Evolutionary conservation across 169 alveolate genomes (phyloP).

Genomic region (Cryptosporidium bovis): DNA sequence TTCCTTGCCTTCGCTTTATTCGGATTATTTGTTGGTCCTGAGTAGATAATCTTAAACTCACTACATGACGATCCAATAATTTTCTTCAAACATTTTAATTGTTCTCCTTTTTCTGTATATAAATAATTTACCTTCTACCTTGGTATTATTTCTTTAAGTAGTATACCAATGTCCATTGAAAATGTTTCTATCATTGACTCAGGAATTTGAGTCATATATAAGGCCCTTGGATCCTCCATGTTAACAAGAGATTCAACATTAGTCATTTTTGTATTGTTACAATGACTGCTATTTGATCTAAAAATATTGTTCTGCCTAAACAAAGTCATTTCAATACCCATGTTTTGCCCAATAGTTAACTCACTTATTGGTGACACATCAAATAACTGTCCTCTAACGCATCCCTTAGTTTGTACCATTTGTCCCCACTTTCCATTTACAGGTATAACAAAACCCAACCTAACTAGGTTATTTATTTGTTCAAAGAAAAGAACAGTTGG

Average conservation of each 20-base stretch:
- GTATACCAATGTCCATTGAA: conserved; percentile 40
- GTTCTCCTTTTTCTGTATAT: neutral
- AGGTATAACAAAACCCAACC: conserved; percentile 49
- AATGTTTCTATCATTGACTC: conserved; percentile 45
- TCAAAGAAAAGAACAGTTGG: conserved; percentile 42
- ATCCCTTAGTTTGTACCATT: conserved; percentile 1
- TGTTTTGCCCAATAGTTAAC: conserved; percentile 30
- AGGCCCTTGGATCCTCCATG: conserved; percentile 55
- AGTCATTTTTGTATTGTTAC: conserved; percentile 18
- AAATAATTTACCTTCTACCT: neutral
- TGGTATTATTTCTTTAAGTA: conserved; percentile 43
- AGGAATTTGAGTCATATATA: conserved; percentile 41
- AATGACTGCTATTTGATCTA: too few relatives aligned
- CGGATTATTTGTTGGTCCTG: conserved; percentile 22
- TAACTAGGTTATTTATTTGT: conserved; percentile 54
- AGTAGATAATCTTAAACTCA: neutral
- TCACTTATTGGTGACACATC: conserved; percentile 45
- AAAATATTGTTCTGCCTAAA: neutral
- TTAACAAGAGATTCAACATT: conserved; percentile 34
- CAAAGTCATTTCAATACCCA: conserved; percentile 38
- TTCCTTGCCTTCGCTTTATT: conserved; percentile 75
- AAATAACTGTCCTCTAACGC: neutral
- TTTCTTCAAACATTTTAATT: neutral
- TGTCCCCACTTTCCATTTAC: conserved; percentile 28
- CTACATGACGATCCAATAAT: neutral